Conservation (phyloP, 495 filamentous ascomycete genomes). For the Xylaria grammica region DNA sequence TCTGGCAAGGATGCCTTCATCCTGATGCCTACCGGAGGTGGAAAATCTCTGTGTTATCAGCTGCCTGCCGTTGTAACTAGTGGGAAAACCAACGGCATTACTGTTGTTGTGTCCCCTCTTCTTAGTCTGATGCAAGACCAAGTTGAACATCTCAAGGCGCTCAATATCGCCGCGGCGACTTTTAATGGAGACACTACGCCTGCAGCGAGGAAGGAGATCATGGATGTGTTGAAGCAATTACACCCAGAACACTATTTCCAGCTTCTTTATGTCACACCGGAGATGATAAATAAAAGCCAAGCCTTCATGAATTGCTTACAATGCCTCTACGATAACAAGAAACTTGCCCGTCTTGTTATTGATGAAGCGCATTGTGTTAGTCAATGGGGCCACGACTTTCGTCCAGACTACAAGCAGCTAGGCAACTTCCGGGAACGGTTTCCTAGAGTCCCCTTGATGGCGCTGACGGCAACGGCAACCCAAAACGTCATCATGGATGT, state of each 20-base stretch:
- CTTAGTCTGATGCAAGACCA: constrained; percentile 97
- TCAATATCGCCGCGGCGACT: constrained; percentile 76
- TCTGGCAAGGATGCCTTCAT: constrained; percentile 88
- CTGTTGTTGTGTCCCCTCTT: constrained; percentile 91
- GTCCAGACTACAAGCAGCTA: constrained; percentile 91
- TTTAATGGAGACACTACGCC: constrained; percentile 74
- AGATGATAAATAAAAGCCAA: constrained; percentile 87
- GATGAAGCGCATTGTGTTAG: constrained; percentile 99
- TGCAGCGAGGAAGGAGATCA: constrained; percentile 63
- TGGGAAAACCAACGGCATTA: constrained; percentile 83
- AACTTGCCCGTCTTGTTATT: constrained; percentile 89
- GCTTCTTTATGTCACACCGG: constrained; percentile 91
- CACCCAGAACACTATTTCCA: constrained; percentile 74
- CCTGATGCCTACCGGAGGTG: constrained; percentile 96
- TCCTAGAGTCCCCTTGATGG: constrained; percentile 85
- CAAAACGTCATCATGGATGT: constrained; percentile 90
- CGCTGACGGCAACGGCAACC: constrained; percentile 93
- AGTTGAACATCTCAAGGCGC: constrained; percentile 74
- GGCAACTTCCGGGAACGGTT: constrained; percentile 71
- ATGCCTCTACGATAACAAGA: constrained; percentile 64
- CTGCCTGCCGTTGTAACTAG: constrained; percentile 83
- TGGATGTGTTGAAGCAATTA: constrained; percentile 60
- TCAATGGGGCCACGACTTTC: constrained; percentile 98
- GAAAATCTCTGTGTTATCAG: constrained; percentile 97
- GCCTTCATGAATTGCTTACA: constrained; percentile 64